phyloP scores from a whole-genome alignment of 148 eudicot genomes.

The Hydrangea macrophylla region DNA sequence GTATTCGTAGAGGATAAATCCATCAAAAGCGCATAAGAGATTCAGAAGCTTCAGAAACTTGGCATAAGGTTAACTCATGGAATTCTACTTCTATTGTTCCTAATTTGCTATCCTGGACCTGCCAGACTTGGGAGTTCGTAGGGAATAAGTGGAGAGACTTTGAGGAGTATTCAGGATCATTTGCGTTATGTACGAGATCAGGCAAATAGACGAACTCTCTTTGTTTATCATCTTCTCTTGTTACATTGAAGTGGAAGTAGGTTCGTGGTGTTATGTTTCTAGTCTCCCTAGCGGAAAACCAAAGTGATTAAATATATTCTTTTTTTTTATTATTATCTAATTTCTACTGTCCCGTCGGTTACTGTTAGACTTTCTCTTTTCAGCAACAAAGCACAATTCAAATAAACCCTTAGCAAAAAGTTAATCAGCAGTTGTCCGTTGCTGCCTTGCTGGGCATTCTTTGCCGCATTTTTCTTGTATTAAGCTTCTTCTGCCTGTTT shows the following conservation, averaged over 20 bases:
- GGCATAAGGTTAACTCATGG: neutral
- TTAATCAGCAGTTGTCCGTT: neutral
- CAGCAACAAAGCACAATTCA: neutral
- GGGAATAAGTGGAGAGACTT: neutral
- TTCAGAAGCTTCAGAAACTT: slow-evolving; percentile 6
- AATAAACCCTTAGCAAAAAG: neutral
- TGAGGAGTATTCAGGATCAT: neutral
- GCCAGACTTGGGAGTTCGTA: neutral
- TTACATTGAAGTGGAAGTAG: neutral
- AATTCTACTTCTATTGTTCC: neutral
- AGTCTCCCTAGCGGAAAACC: slow-evolving; percentile 2
- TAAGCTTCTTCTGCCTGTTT: neutral
- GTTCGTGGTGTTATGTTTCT: neutral
- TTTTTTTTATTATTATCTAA: neutral
- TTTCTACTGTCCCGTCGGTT: neutral
- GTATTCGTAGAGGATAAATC: neutral
- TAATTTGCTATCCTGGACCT: neutral
- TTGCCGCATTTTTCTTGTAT: neutral
- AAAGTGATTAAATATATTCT: neutral
- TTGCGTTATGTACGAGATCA: neutral
- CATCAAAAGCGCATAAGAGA: neutral
- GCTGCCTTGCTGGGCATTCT: neutral
- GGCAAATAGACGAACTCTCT: neutral
- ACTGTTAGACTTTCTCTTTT: slow-evolving; percentile 7
- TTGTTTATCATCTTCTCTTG: neutral